Base-by-base conservation (phyloP, 495 filamentous ascomycete genomes). In the Aspergillus asperescens region DNA sequence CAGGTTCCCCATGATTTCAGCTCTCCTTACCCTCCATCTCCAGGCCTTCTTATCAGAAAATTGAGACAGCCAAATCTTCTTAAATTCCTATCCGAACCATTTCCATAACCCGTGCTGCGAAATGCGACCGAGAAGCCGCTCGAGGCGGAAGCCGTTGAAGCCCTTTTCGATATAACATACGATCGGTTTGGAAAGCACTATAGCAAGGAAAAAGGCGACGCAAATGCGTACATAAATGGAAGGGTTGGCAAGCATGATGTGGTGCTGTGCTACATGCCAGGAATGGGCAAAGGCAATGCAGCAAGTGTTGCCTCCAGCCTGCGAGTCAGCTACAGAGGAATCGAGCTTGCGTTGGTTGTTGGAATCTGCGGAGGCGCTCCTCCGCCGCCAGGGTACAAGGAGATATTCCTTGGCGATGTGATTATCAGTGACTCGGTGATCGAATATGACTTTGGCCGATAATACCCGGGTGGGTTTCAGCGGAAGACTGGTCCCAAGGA, bases 341-440 rank as follows among this genome's bases (percentile, higher is more conserved):
- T 64, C 22, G 32, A 55, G 31, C 50, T 67, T 38, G 61, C 47
- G 16, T n/a, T 67, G n/a, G 45, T 67, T 25, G 58, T 65, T 34
- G 60, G 64, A 8, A 63, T 71, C 25, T 71, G 64, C 40, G 64
- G 65, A 12, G 67, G 63, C 5, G 54, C 57, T 4, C 62, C 64
- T 6, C 45, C 9, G 7, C 39, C 46, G 9, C 20, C 49, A 9
- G 28, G 29, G 4, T 35, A 29, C 22, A 32, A 56, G 3, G 60
- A 68, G 18, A 53, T 72, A 4, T 40, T 73, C 8, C 63, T 77
- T 2, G 73, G 75, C 5, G 73, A 79, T 55, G 68, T 77, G 0
- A 61, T 77, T 19, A 68, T 79, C 25, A 73, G 70, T 48, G 67
- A 63, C 1, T 44, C 38, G 5, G 45, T 73, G 4, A 55, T 75